Percentiles rank a stretch among this genome's conserved stretches.
phyloP scores from a whole-genome alignment of 2,329 filamentous ascomycete species.

The Plenodomus biglobosus region DNA sequence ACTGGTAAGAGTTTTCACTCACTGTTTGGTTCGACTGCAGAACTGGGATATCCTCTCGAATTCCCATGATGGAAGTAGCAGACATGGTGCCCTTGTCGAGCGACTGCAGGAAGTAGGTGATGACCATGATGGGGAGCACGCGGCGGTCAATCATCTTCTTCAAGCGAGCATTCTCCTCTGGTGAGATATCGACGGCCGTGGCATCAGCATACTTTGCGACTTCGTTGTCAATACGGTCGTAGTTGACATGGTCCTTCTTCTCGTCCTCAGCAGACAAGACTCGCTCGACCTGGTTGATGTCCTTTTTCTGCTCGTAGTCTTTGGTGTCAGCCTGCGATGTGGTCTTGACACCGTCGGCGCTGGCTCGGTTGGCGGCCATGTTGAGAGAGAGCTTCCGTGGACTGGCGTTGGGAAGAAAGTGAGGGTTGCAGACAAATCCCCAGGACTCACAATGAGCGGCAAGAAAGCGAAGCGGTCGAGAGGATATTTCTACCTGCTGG shows the following conservation, averaged over 20 bases:
- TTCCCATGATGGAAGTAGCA: conserved; percentile 64
- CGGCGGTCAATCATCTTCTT: conserved; percentile 67
- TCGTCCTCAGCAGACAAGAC: conserved; percentile 50
- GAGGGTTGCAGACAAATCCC: conserved; percentile 11
- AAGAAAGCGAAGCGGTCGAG: conserved; percentile 15
- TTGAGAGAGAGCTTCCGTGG: conserved; percentile 14
- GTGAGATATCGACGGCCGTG: conserved; percentile 57
- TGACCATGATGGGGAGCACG: conserved; percentile 69
- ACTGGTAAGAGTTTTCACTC: conserved; percentile 6
- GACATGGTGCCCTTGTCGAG: conserved; percentile 69
- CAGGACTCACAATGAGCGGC: conserved; percentile 20
- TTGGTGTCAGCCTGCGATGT: conserved; percentile 20
- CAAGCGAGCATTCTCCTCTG: conserved; percentile 62
- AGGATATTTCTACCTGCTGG: conserved; percentile 33
- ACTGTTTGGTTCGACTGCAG: conserved; percentile 32
- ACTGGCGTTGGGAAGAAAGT: conserved; percentile 13
- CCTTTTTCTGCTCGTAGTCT: conserved; percentile 26
- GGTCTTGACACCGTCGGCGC: conserved; percentile 17
- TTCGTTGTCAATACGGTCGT: conserved; percentile 66
- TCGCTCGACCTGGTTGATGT: conserved; percentile 52
- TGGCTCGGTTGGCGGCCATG: conserved; percentile 22
- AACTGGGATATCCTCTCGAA: conserved; percentile 47
- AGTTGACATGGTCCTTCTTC: conserved; percentile 58
- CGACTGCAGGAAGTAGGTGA: conserved; percentile 70
- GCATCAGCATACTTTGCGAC: conserved; percentile 68